Evolutionary conservation across 345 rosid genomes (phyloP).

Genomic region (Sonneratia alba): DNA sequence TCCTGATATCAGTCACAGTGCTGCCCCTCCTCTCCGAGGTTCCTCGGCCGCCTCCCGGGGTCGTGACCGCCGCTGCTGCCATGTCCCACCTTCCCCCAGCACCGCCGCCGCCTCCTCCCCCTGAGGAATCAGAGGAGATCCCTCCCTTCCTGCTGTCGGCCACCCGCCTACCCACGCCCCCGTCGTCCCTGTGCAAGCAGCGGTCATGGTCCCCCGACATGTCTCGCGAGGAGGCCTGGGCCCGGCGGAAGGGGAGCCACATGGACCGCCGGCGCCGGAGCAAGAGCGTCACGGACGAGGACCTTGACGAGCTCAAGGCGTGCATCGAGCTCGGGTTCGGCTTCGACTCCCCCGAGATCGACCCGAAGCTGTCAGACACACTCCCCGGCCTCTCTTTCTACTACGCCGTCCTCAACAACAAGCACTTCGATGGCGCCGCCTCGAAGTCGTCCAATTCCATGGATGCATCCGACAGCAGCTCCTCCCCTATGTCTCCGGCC

Average conservation of each 20-base stretch:
- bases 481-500: slow-evolving; percentile 25
- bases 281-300: slow-evolving; percentile 87
- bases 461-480: slow-evolving; percentile 37
- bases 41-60: slow-evolving; percentile 30
- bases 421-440: slow-evolving; percentile 37
- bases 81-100: slow-evolving; percentile 8
- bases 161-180: slow-evolving; percentile 4
- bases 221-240: slow-evolving; percentile 80
- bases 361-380: slow-evolving; percentile 65
- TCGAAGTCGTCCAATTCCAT: slow-evolving; percentile 34
- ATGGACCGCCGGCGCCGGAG: slow-evolving; percentile 32
- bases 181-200: slow-evolving; percentile 50
- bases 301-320: slow-evolving; percentile 84
- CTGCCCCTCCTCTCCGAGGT: slow-evolving; percentile 20
- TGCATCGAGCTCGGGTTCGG: slow-evolving; percentile 84
- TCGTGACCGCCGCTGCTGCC: slow-evolving; percentile 16
- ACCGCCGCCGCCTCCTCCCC: neutral
- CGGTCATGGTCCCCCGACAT: slow-evolving; percentile 88
- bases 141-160: neutral
- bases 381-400: slow-evolving; percentile 74
- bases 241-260: slow-evolving; percentile 43
- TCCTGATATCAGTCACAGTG: neutral
- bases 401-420: slow-evolving; percentile 43
- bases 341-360: slow-evolving; percentile 62
- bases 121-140: neutral